Evolutionary conservation across 108 stramenopile species (phyloP).

Genomic region (Skeletonema menzelii): DNA sequence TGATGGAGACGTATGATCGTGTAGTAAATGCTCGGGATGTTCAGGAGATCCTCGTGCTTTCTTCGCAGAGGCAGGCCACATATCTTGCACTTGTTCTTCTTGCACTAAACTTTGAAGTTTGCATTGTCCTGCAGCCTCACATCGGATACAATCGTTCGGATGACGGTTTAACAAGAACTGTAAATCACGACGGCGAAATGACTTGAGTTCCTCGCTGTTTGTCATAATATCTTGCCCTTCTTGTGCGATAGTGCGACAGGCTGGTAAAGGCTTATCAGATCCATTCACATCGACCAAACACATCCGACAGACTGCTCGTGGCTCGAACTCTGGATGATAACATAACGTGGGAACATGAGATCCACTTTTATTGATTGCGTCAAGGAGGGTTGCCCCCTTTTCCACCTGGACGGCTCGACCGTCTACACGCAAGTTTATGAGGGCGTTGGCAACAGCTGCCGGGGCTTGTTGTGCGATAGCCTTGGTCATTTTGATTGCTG

Average conservation of each 20-base stretch:
- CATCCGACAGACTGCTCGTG: constrained; percentile 49
- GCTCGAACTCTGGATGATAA: constrained; percentile 46
- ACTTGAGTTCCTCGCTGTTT: constrained; percentile 24
- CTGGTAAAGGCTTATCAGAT: constrained; percentile 27
- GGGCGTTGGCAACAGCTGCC: constrained; percentile 1
- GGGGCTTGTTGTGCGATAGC: neutral
- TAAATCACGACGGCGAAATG: constrained; percentile 39
- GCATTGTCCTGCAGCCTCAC: constrained; percentile 47
- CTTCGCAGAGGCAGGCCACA: constrained; percentile 16
- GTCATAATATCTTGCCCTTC: constrained; percentile 33
- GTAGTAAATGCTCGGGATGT: constrained; percentile 30
- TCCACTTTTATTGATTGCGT: constrained; percentile 39
- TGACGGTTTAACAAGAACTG: constrained; percentile 43
- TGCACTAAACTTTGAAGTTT: constrained; percentile 48
- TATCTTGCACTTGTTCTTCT: constrained; percentile 46
- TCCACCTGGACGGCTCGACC: constrained; percentile 11
- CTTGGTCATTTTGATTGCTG: constrained; percentile 7
- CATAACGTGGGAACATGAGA: constrained; percentile 54
- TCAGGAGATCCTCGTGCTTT: constrained; percentile 17
- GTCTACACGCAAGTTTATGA: constrained; percentile 7
- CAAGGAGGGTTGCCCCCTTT: constrained; percentile 32
- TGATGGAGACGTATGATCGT: constrained; percentile 36
- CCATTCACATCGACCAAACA: constrained; percentile 50
- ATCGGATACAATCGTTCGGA: constrained; percentile 49
- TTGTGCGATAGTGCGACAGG: constrained; percentile 38